Percentiles rank a stretch among this genome's conserved stretches.
phyloP scores from a whole-genome alignment of 805 yeast species.

The Yamadazyma philogaea region DNA sequence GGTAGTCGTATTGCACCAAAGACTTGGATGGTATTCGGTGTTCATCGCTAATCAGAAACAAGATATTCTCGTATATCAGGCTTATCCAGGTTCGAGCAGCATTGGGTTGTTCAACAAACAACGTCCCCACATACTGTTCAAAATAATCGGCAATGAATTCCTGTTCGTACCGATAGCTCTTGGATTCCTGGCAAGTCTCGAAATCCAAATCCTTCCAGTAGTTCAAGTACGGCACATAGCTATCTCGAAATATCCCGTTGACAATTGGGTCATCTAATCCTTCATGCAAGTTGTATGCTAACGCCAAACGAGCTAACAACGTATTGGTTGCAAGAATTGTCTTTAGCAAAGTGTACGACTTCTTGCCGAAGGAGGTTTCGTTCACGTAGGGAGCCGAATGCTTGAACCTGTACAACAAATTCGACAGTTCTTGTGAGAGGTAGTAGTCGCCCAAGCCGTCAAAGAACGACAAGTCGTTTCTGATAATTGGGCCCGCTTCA shows the following conservation, averaged over 20 bases:
- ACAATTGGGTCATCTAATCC: constrained; percentile 34
- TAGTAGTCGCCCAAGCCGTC: constrained; percentile 43
- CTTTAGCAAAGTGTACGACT: constrained; percentile 25
- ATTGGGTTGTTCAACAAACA: constrained; percentile 35
- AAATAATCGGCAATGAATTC: constrained; percentile 43
- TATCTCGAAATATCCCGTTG: constrained; percentile 17
- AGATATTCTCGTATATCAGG: constrained; percentile 28
- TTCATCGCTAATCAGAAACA: constrained; percentile 24
- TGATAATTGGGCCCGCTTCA: constrained; percentile 21
- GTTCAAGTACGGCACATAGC: constrained; percentile 26
- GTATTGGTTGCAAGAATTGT: constrained; percentile 39
- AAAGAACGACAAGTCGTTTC: constrained; percentile 35
- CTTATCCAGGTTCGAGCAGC: constrained; percentile 33
- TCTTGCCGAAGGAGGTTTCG: constrained; percentile 21
- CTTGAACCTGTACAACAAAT: constrained; percentile 29
- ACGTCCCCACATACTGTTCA: constrained; percentile 42
- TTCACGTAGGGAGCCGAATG: constrained; percentile 15
- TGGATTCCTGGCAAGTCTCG: constrained; percentile 9
- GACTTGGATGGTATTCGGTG: constrained; percentile 13
- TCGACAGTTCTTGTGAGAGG: constrained; percentile 36
- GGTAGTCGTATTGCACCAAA: constrained; percentile 15
- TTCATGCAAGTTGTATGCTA: constrained; percentile 32
- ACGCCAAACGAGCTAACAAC: constrained; percentile 31
- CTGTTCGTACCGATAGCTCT: constrained; percentile 30
- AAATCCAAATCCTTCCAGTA: constrained; percentile 16